Evolutionary conservation across 164 flowering plant species (phyloP).

Genomic region (Dillenia suffruticosa): DNA sequence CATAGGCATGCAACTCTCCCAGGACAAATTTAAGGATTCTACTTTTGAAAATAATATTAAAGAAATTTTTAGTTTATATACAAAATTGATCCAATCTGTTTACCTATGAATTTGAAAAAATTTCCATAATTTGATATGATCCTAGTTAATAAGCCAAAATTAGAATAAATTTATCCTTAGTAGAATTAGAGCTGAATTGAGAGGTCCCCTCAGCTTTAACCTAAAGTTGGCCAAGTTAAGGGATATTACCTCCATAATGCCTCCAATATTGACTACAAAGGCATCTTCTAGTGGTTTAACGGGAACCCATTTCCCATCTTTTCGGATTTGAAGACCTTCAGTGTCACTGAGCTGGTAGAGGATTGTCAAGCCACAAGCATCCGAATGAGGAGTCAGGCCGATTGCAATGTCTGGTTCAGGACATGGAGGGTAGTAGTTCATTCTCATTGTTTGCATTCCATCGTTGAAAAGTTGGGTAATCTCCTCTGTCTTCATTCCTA

Average conservation of each 20-base stretch:
- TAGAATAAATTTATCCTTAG: no score
- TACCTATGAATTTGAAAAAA: no score
- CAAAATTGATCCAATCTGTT: no score
- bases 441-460: conserved; percentile 35
- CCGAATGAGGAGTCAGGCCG: conserved; percentile 47
- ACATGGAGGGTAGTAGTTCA: conserved; percentile 59
- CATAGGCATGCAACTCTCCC: no score
- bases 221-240: background rate
- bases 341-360: conserved; percentile 39
- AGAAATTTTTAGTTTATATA: no score
- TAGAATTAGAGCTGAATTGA: no score
- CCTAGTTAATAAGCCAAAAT: no score
- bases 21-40: no score
- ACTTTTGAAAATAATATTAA: no score
- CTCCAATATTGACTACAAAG: conserved; percentile 41
- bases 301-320: conserved; percentile 46
- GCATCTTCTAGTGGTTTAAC: conserved; percentile 35
- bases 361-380: conserved; percentile 37
- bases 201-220: no score
- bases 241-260: conserved; percentile 33
- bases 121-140: no score
- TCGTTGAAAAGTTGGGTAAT: conserved; percentile 24
- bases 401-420: conserved; percentile 38
- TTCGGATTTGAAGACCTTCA: conserved; percentile 45
- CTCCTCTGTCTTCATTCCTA: conserved; percentile 21